A percentile compares a stretch with the other conserved stretches of the same genome.
These are phyloP conservation scores for Grosmannia huntii DNA, from an alignment of 2,329 filamentous ascomycete genomes.

Conservation along the genomic window DNA sequence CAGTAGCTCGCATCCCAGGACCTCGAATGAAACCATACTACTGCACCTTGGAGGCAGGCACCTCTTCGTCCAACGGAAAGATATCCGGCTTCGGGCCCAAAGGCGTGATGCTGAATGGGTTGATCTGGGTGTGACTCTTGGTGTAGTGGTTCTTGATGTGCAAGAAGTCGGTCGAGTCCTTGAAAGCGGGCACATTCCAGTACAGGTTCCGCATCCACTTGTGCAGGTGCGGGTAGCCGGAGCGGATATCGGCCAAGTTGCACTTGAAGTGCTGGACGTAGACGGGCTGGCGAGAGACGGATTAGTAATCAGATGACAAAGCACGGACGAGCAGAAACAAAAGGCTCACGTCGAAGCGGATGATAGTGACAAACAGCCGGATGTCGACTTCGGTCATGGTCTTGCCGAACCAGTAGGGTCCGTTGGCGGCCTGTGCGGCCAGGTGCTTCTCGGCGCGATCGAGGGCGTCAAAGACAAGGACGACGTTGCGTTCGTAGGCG, in stretches of 20 bases:
- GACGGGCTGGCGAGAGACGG: slow-evolving; percentile 32
- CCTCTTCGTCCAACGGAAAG: slow-evolving; percentile 64
- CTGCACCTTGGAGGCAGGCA: slow-evolving; percentile 36
- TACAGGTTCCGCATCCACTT: slow-evolving; percentile 73
- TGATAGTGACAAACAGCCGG: slow-evolving; percentile 58
- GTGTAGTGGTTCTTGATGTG: slow-evolving; percentile 80
- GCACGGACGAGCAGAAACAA: too few relatives aligned
- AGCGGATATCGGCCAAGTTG: slow-evolving; percentile 74
- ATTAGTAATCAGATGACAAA: not conserved
- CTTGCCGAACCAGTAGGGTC: slow-evolving; percentile 65
- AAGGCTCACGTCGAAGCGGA: slow-evolving; percentile 50
- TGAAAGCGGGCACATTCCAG: slow-evolving; percentile 70
- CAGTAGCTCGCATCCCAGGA: not conserved
- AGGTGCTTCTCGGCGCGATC: slow-evolving; percentile 67
- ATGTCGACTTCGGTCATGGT: slow-evolving; percentile 72
- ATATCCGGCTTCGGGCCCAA: slow-evolving; percentile 77
- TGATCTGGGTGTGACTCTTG: slow-evolving; percentile 51
- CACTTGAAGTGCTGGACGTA: slow-evolving; percentile 86
- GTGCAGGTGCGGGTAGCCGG: slow-evolving; percentile 71
- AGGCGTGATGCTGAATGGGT: slow-evolving; percentile 63
- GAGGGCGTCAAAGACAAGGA: slow-evolving; percentile 59
- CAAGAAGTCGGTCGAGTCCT: slow-evolving; percentile 75
- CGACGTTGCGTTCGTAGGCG: slow-evolving; percentile 67
- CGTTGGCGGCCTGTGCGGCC: slow-evolving; percentile 19
- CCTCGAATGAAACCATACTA: too few relatives aligned